phyloP scores from a whole-genome alignment of 1,284 basidiomycete genomes.

The Flammula alnicola region DNA sequence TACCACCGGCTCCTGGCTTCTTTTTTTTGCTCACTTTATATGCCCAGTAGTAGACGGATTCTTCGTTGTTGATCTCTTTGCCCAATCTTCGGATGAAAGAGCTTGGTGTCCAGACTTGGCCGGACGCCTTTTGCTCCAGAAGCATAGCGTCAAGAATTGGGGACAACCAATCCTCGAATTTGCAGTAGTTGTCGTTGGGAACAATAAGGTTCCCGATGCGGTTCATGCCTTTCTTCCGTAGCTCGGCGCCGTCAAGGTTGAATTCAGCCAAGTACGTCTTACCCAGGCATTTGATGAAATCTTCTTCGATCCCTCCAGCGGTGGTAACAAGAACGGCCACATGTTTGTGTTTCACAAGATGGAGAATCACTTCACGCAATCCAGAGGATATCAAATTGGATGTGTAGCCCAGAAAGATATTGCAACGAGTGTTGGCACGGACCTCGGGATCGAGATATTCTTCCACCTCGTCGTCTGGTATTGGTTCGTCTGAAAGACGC shows the following conservation, averaged over 20 bases:
- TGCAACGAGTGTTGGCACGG: constrained; percentile 75
- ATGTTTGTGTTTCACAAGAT: constrained; percentile 94
- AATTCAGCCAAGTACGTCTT: constrained; percentile 96
- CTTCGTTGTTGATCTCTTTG: constrained; percentile 96
- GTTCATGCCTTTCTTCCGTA: constrained; percentile 91
- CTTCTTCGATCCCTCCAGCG: constrained; percentile 98
- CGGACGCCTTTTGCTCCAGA: constrained; percentile 78
- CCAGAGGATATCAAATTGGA: constrained; percentile 99
- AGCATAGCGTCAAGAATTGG: constrained; percentile 95
- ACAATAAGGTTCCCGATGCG: constrained; percentile 98
- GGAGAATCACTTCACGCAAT: constrained; percentile 89
- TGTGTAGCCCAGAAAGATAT: constrained; percentile 96
- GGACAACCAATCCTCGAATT: constrained; percentile 98
- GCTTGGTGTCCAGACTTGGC: constrained; percentile 93
- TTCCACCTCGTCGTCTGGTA: constrained; percentile 70
- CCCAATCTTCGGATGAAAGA: constrained; percentile 90
- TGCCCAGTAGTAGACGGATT: constrained; percentile 98
- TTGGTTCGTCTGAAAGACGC: constrained; percentile 83
- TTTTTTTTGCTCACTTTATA: constrained; percentile 78
- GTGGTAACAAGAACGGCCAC: constrained; percentile 94
- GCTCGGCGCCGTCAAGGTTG: constrained; percentile 86
- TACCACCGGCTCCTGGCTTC: constrained; percentile 17
- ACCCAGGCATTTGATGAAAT: constrained; percentile 98
- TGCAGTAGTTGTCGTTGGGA: constrained; percentile 99
- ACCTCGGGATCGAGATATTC: constrained; percentile 62